phyloP scores from a whole-genome alignment of 495 filamentous ascomycete genomes.

The Podospora didyma region DNA sequence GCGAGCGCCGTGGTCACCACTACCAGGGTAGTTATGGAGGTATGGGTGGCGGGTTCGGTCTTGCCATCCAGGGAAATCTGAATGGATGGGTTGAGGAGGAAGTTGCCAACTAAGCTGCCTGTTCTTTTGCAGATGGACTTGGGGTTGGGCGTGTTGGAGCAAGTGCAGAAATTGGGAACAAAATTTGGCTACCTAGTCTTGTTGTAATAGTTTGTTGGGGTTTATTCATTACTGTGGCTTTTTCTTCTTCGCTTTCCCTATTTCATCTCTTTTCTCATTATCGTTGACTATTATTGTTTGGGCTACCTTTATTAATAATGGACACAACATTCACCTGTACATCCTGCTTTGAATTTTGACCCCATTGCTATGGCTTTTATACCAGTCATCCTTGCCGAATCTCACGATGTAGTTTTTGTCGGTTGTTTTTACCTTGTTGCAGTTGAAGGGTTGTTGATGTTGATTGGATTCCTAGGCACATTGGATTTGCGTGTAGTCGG shows the following conservation, averaged over 20 bases:
- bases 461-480: too few species aligned
- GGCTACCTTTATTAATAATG: background rate
- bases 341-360: background rate
- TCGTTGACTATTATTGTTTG: background rate
- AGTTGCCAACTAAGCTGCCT: conserved; percentile 39
- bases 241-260: background rate
- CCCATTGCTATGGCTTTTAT: background rate
- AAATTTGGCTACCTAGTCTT: background rate
- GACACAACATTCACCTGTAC: background rate
- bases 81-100: conserved; percentile 58
- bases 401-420: too few species aligned
- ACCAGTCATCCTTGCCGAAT: too few species aligned
- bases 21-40: conserved; percentile 54
- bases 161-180: background rate
- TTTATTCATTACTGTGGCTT: background rate
- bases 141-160: background rate
- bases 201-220: conserved; percentile 7
- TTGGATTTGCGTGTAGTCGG: too few species aligned
- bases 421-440: too few species aligned
- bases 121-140: too few species aligned
- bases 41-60: conserved; percentile 45
- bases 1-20: conserved; percentile 49
- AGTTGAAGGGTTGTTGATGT: too few species aligned
- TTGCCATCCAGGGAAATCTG: conserved; percentile 48
- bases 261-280: background rate